A percentile compares a stretch with the other conserved stretches of the same genome.
Evolutionary conservation across 352 stramenopile species (phyloP).

Genomic region (Globisporangium polare): DNA sequence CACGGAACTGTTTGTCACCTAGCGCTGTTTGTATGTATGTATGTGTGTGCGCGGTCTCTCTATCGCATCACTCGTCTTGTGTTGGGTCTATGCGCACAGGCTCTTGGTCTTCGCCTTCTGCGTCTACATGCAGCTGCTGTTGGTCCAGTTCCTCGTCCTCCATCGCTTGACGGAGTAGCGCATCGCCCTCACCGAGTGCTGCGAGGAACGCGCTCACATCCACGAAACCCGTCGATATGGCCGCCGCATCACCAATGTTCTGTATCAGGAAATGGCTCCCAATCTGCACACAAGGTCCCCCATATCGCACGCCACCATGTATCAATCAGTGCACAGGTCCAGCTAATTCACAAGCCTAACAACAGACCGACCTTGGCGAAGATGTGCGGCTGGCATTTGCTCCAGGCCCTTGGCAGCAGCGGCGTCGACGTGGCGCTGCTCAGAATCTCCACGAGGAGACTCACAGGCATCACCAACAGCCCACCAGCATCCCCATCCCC

Average conservation of each 20-base stretch:
- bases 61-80: background rate
- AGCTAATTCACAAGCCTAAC: background rate
- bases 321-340: background rate
- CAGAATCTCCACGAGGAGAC: constrained; percentile 32
- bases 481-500: constrained; percentile 10
- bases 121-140: background rate
- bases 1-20: constrained; percentile 6
- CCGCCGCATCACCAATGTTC: background rate
- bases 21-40: background rate
- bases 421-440: constrained; percentile 24
- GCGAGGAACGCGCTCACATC: constrained; percentile 33
- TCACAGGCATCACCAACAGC: constrained; percentile 18
- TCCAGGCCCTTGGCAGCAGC: constrained; percentile 38
- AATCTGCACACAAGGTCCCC: constrained; percentile 20
- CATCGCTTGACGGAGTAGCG: constrained; percentile 15
- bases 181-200: constrained; percentile 23
- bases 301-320: background rate
- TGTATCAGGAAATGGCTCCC: constrained; percentile 27
- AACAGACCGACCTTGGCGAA: constrained; percentile 38
- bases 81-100: background rate
- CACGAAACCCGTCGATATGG: constrained; percentile 22
- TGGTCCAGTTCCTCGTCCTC: background rate
- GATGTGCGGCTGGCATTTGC: constrained; percentile 28
- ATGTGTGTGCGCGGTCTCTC: background rate
- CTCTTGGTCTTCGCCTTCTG: background rate